Evolutionary conservation across 495 filamentous ascomycete species (phyloP), one percentile per base, ranked within the genome.

Genomic region (Trypethelium eluteriae): DNA sequence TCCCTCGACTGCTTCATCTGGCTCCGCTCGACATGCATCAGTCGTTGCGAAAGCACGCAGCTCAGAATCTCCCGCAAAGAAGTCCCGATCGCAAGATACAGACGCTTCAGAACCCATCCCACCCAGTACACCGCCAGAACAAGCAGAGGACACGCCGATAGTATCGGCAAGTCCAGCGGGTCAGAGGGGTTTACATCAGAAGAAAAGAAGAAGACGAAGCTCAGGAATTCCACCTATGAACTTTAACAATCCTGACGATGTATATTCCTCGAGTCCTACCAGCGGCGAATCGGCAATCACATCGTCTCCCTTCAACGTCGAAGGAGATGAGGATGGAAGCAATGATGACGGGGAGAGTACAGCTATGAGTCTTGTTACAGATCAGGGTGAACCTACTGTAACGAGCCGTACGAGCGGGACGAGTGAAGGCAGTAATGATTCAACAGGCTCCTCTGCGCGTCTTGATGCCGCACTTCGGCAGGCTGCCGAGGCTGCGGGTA

Each of bases 401-500:
- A 69, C 68, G 25, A 14, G 53, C 14, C 53, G 53, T 5, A 36
- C 10, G 53, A 59, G 53, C 36, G 32, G 25, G 36, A 68, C 68
- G n/a, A 59, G 61, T 18, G 67, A 63, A 11, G 64, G 67, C 10
- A 74, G 73, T 62, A 82, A 81, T 34, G 82, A 81, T n/a, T 84
- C 80, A 50, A 85, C 81, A 16, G 85, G 84, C 1, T 87, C 87
- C 2, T 91, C 83, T 65, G 84, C 81, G 35, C 83, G 85, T 36
- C 76, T 96, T 11, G 91, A 96, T 64, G 84, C 89, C 62, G 87
- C 86, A 46, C 79, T 96, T n/a, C 83, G 86, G 61, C 84, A 88
- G 67, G 92, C 92, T 3, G 84, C 90, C 7, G 83, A 82, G 59
- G 83, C 85, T 73, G 91, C 92, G 38, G 89, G 86, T 18, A 90